These are phyloP conservation scores for Pelargonium citronellum DNA, from an alignment of 441 rosid species.

Conservation along the genomic window DNA sequence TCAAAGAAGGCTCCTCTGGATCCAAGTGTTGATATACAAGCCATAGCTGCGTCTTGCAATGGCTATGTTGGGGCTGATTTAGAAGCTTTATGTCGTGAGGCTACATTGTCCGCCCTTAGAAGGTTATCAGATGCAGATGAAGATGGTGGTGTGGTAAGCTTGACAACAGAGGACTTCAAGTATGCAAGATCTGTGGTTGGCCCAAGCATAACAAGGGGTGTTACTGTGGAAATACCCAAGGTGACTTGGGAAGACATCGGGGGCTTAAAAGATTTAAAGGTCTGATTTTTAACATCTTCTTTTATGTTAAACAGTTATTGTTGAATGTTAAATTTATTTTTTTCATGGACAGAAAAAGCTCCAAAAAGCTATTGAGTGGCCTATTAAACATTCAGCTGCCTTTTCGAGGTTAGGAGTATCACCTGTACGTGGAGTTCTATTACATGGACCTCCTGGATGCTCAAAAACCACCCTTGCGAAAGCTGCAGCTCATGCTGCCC, in stretches of 20 bases:
- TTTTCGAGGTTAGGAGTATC: slow-evolving; percentile 72
- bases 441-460: slow-evolving; percentile 98
- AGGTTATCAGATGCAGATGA: slow-evolving; percentile 38
- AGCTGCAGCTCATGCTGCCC: slow-evolving; percentile 90
- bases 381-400: slow-evolving; percentile 69
- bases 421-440: slow-evolving; percentile 76
- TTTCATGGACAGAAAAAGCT: slow-evolving; percentile 59
- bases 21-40: slow-evolving; percentile 47
- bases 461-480: slow-evolving; percentile 94
- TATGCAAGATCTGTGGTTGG: slow-evolving; percentile 65
- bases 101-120: slow-evolving; percentile 50
- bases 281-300: slow-evolving; percentile 24
- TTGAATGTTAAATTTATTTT: slow-evolving; percentile 16
- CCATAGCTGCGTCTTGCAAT: slow-evolving; percentile 69
- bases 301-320: background rate
- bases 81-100: slow-evolving; percentile 90
- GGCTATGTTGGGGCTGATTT: slow-evolving; percentile 96
- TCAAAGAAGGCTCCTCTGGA: slow-evolving; percentile 61
- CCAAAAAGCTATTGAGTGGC: slow-evolving; percentile 90
- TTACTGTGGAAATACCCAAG: slow-evolving; percentile 79
- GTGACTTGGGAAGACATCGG: slow-evolving; percentile 90
- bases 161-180: slow-evolving; percentile 62
- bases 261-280: slow-evolving; percentile 76
- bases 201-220: slow-evolving; percentile 89
- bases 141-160: slow-evolving; percentile 27